phyloP scores from a whole-genome alignment of 73 alveolate genomes.

The Uronychia binucleata region DNA sequence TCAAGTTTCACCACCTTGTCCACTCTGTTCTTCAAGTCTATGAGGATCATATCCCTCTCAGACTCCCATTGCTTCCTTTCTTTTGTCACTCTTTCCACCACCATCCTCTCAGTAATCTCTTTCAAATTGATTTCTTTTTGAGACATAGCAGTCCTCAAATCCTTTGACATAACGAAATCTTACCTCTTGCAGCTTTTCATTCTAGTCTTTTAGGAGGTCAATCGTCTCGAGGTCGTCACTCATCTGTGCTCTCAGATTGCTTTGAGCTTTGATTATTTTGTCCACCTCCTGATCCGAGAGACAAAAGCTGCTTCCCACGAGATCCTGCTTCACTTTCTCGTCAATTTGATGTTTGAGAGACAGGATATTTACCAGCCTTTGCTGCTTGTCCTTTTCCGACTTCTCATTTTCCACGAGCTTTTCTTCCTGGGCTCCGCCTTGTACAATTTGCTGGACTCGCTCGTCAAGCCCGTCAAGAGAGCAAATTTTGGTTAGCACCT shows the following conservation, averaged over 20 bases:
- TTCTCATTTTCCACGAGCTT: neutral
- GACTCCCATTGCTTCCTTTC: conserved; percentile 39
- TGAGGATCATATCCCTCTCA: conserved; percentile 38
- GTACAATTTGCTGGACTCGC: conserved; percentile 3
- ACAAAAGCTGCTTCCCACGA: neutral
- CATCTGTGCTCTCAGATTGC: neutral
- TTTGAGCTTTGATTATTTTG: neutral
- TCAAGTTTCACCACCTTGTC: conserved; percentile 62
- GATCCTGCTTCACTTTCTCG: neutral
- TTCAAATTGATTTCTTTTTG: conserved; percentile 24
- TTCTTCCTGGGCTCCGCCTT: conserved; percentile 9
- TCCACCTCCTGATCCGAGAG: neutral
- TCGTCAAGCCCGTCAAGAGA: conserved; percentile 19
- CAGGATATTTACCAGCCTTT: neutral
- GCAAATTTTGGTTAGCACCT: neutral
- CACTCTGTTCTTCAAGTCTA: conserved; percentile 62
- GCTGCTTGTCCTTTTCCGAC: neutral
- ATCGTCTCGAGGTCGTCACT: neutral
- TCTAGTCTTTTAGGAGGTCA: neutral
- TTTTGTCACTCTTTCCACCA: conserved; percentile 32
- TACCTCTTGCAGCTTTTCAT: neutral
- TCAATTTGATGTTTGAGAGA: neutral
- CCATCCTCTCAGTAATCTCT: conserved; percentile 33
- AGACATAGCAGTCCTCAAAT: neutral
- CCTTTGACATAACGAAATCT: neutral